Evolutionary conservation across 23 red algal species (phyloP), one percentile per base, ranked within the genome.

Genomic region (Gracilaria domingensis): DNA sequence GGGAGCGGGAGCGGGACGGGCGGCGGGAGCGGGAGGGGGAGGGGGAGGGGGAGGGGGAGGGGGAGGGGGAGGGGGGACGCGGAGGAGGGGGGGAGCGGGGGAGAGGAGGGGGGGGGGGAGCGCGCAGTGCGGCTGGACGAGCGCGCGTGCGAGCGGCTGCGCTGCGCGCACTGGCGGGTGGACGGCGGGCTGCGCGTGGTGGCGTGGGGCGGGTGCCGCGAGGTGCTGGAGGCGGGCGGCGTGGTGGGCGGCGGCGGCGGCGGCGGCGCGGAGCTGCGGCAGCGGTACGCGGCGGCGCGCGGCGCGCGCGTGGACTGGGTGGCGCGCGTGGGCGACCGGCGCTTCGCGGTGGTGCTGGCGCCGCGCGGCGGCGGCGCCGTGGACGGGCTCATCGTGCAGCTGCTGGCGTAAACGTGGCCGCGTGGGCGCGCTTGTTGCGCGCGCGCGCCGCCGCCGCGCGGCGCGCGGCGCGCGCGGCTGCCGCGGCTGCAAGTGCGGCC

Each of bases 161-260:
- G 86, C 21, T 75, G 66, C 24, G 86, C 86, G 12, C 72, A 78
- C 9, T 89, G 86, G 86, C 53, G 69, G 51, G 59, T 69, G 70
- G 86, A 89, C 53, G 36, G 36, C 36, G 3, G 14, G 35, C 69
- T 75, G 69, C 69, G 86, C 11, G 69, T 69, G 83, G 35, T 60
- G 45, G 2, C 29, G 83, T 60, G 38, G 83, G 83, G 75, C 53
- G 70, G 86, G 75, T 60, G 47, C 47, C 48, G 75, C 29, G 23
- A 38, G 30, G 86, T 75, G 53, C 4, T 83, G 88, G 76, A 39
- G 44, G 38, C 65, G 44, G 51, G 28, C 14, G 88, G 88, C 18
- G 60, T 48, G 78, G 18, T 71, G 28, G 30, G 45, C 25, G 24
- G 86, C 56, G 72, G 71, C 25, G 36, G 18, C 45, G 37, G 45